Conservation (phyloP, 2,329 filamentous ascomycete genomes). For the Fusarium algeriense region DNA sequence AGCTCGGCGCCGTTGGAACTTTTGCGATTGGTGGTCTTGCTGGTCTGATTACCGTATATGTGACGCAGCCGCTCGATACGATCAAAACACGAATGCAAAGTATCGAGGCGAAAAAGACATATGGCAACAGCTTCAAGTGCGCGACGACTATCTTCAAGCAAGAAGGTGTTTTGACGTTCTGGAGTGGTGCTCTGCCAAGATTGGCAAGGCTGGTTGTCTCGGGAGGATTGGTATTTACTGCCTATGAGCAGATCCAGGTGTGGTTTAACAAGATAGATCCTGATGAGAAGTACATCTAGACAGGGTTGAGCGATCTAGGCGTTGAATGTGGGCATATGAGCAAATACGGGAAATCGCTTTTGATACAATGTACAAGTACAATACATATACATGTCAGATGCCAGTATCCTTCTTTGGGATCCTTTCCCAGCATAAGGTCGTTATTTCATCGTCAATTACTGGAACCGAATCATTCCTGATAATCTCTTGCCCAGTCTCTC, state of each 20-base stretch:
- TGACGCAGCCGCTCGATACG: conserved; percentile 83
- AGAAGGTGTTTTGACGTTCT: conserved; percentile 90
- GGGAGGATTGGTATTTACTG: conserved; percentile 97
- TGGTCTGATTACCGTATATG: conserved; percentile 89
- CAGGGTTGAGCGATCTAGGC: conserved; percentile 7
- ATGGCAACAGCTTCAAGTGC: conserved; percentile 90
- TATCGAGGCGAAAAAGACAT: conserved; percentile 82
- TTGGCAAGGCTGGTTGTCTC: conserved; percentile 88
- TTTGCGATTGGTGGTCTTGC: conserved; percentile 92
- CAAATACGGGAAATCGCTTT: conserved; percentile 33
- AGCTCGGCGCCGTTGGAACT: conserved; percentile 86
- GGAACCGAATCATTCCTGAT: conserved; percentile 70
- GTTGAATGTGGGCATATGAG: conserved; percentile 29
- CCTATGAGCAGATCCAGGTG: conserved; percentile 93
- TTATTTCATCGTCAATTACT: conserved; percentile 52
- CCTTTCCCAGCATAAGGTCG: conserved; percentile 25
- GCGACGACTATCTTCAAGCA: conserved; percentile 86
- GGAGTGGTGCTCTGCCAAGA: conserved; percentile 91
- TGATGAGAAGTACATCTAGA: conserved; percentile 82
- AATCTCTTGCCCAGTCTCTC: conserved; percentile 65
- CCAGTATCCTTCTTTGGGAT: conserved; percentile 37
- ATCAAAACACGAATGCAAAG: conserved; percentile 99
- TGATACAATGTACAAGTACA: conserved; percentile 47
- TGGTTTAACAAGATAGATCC: conserved; percentile 84
- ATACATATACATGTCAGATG: conserved; percentile 41